These are phyloP conservation scores for Colletotrichum sp. DNA, from an alignment of 2,329 filamentous ascomycete species.

Conservation along the genomic window DNA sequence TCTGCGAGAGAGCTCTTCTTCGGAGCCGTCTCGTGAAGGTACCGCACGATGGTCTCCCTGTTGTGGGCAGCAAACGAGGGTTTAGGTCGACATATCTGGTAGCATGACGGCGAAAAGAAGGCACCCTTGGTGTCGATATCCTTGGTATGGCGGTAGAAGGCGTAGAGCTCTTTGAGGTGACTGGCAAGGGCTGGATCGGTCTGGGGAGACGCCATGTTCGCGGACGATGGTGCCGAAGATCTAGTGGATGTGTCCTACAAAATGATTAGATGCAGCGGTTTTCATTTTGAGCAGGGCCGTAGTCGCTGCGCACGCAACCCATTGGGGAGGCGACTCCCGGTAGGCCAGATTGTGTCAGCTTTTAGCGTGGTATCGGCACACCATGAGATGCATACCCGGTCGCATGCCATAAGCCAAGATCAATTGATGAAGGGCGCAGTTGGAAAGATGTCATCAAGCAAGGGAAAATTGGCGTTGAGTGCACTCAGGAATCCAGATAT, in stretches of 20 bases:
- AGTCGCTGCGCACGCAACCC: background rate
- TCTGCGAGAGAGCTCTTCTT: background rate
- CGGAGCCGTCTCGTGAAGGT: slow-evolving; percentile 23
- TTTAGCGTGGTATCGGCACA: background rate
- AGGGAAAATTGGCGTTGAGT: background rate
- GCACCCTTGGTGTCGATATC: slow-evolving; percentile 1
- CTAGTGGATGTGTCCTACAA: fast-evolving
- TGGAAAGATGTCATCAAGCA: background rate
- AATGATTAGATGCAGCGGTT: background rate
- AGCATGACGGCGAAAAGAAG: background rate
- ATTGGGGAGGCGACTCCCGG: background rate
- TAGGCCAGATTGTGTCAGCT: background rate
- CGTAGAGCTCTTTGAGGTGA: background rate
- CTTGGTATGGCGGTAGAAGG: background rate
- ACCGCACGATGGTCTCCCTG: slow-evolving; percentile 25
- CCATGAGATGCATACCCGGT: background rate
- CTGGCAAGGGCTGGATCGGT: background rate
- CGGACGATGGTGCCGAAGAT: fast-evolving
- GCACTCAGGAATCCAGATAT: background rate
- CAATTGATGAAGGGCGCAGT: background rate
- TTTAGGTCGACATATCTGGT: slow-evolving; percentile 25
- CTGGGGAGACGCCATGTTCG: background rate
- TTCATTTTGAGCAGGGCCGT: background rate
- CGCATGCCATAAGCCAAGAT: background rate
- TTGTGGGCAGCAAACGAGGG: slow-evolving; percentile 26